phyloP scores from a whole-genome alignment of 148 eudicot genomes.

The Simmondsia chinensis region DNA sequence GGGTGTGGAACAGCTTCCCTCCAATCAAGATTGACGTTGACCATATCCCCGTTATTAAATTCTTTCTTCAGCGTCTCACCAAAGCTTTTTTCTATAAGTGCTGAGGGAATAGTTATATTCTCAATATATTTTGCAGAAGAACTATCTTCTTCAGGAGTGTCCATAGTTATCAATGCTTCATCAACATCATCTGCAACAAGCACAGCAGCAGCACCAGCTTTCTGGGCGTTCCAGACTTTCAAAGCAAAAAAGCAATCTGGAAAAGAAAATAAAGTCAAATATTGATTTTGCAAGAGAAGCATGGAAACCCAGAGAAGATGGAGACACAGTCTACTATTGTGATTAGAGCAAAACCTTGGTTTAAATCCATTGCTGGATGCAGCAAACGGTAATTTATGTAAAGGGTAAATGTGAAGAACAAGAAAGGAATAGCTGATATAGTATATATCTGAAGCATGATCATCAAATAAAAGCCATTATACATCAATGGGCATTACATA shows the following conservation, averaged over 20 bases:
- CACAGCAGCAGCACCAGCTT: conserved; percentile 94
- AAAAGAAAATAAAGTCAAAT: conserved; percentile 10
- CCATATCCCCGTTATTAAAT: conserved; percentile 51
- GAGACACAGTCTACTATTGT: no score
- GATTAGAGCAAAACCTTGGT: no score
- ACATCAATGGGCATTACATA: no score
- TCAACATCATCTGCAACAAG: conserved; percentile 84
- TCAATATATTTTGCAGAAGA: conserved; percentile 72
- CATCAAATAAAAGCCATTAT: no score
- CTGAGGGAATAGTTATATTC: conserved; percentile 92
- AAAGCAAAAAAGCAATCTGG: conserved; percentile 84
- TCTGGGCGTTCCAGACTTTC: conserved; percentile 94
- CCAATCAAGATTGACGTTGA: conserved; percentile 95
- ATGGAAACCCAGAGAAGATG: no score
- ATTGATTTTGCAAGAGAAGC: no score
- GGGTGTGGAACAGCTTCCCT: conserved; percentile 98
- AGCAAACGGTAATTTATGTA: no score
- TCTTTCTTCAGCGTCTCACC: conserved; percentile 63
- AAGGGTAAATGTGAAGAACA: no score
- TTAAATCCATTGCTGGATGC: no score
- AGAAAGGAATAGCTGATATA: no score
- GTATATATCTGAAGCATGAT: no score
- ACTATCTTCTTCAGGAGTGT: conserved; percentile 72
- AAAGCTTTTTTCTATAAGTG: conserved; percentile 66
- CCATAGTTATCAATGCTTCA: conserved; percentile 90